phyloP scores from a whole-genome alignment of 140 eudicot species.

The Cichorium intybus region DNA sequence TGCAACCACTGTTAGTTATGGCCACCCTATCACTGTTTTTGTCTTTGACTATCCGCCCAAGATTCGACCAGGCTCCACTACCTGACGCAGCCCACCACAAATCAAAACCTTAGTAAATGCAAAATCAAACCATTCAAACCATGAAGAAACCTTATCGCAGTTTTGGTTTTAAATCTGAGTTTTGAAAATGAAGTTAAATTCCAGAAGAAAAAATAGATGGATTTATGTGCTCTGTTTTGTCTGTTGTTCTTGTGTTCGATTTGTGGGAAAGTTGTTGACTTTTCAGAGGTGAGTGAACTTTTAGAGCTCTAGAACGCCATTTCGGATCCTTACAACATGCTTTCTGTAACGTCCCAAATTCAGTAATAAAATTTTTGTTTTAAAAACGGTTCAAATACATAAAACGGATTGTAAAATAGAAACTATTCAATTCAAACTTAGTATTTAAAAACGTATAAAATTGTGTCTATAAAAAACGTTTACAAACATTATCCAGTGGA shows the following conservation, averaged over 20 bases:
- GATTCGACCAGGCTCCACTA: not conserved
- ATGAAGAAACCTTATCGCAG: not conserved
- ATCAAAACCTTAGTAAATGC: not conserved
- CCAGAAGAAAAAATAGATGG: not conserved
- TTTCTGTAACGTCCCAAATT: too few relatives aligned
- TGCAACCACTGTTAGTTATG: not conserved
- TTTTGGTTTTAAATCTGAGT: not conserved
- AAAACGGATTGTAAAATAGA: too few relatives aligned
- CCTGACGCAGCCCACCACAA: not conserved
- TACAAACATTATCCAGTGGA: too few relatives aligned
- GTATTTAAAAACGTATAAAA: too few relatives aligned
- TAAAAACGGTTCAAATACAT: too few relatives aligned
- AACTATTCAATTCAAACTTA: too few relatives aligned
- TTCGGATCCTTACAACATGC: conserved; percentile 55
- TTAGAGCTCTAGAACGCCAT: conserved; percentile 49
- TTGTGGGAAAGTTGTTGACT: conserved; percentile 27
- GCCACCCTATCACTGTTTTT: conserved; percentile 9
- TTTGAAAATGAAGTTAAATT: too few relatives aligned
- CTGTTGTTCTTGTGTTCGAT: conserved; percentile 11
- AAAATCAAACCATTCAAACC: conserved; percentile 4
- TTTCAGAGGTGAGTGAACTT: conserved; percentile 39
- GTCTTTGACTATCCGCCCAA: conserved; percentile 12
- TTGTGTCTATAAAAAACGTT: too few relatives aligned
- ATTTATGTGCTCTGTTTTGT: not conserved
- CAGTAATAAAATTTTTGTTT: too few relatives aligned